Conservation (phyloP, 1,139 yeast species). For the Blastobotrys petasosporus region DNA sequence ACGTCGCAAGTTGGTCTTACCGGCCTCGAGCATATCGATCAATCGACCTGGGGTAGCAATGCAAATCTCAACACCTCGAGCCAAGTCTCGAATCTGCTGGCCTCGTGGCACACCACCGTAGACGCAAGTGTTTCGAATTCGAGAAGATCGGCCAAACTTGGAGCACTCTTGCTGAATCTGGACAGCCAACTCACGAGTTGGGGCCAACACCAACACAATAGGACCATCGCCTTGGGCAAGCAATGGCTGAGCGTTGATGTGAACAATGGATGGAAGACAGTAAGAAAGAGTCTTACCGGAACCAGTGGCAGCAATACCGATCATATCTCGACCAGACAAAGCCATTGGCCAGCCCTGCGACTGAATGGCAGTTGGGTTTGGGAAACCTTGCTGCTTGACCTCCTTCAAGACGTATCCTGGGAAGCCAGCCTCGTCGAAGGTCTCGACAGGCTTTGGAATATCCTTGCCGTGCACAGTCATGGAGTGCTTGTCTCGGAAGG, state of each 20-base stretch:
- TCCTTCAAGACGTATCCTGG: slow-evolving; percentile 88
- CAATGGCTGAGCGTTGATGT: slow-evolving; percentile 95
- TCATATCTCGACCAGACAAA: slow-evolving; percentile 95
- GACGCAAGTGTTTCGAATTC: slow-evolving; percentile 95
- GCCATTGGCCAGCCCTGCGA: slow-evolving; percentile 99
- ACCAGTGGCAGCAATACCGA: slow-evolving; percentile 98
- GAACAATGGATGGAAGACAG: slow-evolving; percentile 94
- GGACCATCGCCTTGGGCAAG: slow-evolving; percentile 95
- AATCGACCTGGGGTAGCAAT: slow-evolving; percentile 98
- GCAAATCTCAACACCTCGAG: slow-evolving; percentile 90
- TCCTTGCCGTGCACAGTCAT: slow-evolving; percentile 81
- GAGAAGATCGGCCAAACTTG: slow-evolving; percentile 84
- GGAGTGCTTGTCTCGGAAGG: slow-evolving; percentile 74
- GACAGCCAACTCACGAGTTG: slow-evolving; percentile 97
- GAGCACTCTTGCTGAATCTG: slow-evolving; percentile 95
- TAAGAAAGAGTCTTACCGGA: slow-evolving; percentile 97
- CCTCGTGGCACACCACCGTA: slow-evolving; percentile 99
- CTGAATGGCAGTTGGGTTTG: slow-evolving; percentile 90
- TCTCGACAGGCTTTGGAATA: slow-evolving; percentile 90
- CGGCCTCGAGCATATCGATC: slow-evolving; percentile 93
- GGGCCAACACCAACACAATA: slow-evolving; percentile 89
- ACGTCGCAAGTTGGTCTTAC: slow-evolving; percentile 91
- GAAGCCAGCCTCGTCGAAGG: slow-evolving; percentile 94
- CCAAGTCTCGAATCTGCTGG: slow-evolving; percentile 89
- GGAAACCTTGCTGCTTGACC: slow-evolving; percentile 89